Evolutionary conservation across 495 filamentous ascomycete species (phyloP), one percentile per base, ranked within the genome.

Genomic region (Daldinia grandis): DNA sequence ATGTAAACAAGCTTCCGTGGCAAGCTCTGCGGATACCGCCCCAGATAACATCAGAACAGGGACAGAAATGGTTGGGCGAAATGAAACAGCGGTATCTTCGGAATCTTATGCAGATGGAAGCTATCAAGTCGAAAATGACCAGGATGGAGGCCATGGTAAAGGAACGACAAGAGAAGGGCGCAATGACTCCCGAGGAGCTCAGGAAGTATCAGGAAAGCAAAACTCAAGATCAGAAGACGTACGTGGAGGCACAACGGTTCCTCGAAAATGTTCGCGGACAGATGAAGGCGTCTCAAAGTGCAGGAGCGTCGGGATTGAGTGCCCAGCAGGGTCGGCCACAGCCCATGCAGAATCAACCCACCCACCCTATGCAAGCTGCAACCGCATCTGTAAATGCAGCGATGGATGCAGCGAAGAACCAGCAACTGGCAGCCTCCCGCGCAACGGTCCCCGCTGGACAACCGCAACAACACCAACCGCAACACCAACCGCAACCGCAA

Each of bases 321-420:
- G 6, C 64, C 31, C 72, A 74, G 61, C 74, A 70, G 14, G 64
- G 44, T 14, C 72, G 72, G 24, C 17, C 72, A 19, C 76, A 78
- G 28, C 47, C 74, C 2, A 75, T 73, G 67, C 75, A 62, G 42
- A 24, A 42, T 17, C 73, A 66, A 24, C 40, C 78, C 19, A 64
- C 64, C 31, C 69, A 75, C 44, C 65, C 74, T 5, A 75, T 75
- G 71, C 71, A 75, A 19, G 68, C 69, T 33, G 72, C 74, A 5
- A 62, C 76, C 5, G 66, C 77, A 10, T 71, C 74, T 54, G 68
- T 86, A 27, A 84, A 81, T 71, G 83, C 83, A 8, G 85, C 84
- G 25, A 81, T 86, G 68, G 84, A 86, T 62, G 82, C 82, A 8
- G 85, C 84, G 44, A 84, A 84, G 75, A 85, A 81, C 28, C 81